These are phyloP conservation scores for Thelephora terrestris DNA, from an alignment of 1,284 basidiomycete species.

Conservation along the genomic window DNA sequence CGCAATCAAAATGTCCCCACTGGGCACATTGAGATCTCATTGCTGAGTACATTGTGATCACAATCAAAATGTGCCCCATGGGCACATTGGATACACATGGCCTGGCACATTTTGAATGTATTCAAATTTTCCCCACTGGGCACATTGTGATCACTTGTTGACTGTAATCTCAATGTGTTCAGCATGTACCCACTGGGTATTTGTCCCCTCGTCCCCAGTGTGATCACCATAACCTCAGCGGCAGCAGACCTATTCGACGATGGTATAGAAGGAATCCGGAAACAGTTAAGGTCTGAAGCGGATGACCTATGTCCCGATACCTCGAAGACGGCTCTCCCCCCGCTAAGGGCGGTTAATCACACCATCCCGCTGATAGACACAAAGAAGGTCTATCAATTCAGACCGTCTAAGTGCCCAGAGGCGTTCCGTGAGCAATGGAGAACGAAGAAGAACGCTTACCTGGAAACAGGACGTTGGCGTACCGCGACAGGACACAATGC, in stretches of 20 bases:
- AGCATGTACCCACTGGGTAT: too few species aligned
- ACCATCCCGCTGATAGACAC: slow-evolving; percentile 28
- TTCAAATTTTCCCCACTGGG: too few species aligned
- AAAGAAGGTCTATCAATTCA: slow-evolving; percentile 19
- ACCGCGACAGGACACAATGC: slow-evolving; percentile 20
- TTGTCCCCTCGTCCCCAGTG: too few species aligned
- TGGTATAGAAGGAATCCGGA: slow-evolving; percentile 10
- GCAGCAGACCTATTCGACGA: slow-evolving; percentile 13
- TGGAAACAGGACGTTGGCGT: slow-evolving; percentile 21
- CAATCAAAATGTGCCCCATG: too few species aligned
- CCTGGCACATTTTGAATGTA: too few species aligned
- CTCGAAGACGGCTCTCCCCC: slow-evolving; percentile 19
- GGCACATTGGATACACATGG: too few species aligned
- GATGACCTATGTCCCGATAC: slow-evolving; percentile 19
- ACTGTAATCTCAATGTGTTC: too few species aligned
- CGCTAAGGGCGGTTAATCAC: slow-evolving; percentile 27
- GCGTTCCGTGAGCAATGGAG: slow-evolving; percentile 18
- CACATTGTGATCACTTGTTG: too few species aligned
- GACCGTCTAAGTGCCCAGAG: slow-evolving; percentile 19
- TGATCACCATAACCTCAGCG: slow-evolving; percentile 5
- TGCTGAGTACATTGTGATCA: too few species aligned
- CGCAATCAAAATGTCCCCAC: too few species aligned
- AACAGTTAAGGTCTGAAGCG: slow-evolving; percentile 12
- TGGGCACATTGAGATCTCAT: too few species aligned
- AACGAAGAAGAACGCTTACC: slow-evolving; percentile 21